These are phyloP conservation scores for Hypoxylon sp. DNA, from an alignment of 2,329 filamentous ascomycete genomes.

Conservation along the genomic window DNA sequence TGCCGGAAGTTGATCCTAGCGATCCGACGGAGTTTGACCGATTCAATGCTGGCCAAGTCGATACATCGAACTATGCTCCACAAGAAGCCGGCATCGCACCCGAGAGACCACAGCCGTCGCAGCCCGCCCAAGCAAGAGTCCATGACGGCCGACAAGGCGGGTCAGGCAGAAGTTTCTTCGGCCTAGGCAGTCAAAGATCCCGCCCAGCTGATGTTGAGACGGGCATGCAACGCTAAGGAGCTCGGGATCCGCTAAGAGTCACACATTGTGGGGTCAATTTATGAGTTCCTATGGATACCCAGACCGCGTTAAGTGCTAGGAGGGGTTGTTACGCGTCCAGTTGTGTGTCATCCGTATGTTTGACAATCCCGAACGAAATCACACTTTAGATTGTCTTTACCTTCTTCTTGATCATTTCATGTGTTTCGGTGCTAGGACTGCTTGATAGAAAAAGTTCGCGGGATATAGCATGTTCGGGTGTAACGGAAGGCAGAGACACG, in stretches of 20 bases:
- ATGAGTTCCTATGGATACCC: background rate
- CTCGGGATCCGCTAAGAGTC: constrained; percentile 34
- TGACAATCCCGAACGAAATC: constrained; percentile 6
- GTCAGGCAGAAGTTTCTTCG: constrained; percentile 50
- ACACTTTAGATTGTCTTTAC: constrained; percentile 18
- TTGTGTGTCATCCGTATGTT: constrained; percentile 13
- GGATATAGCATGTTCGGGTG: constrained; percentile 24
- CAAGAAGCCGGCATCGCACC: constrained; percentile 49
- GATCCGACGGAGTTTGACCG: constrained; percentile 68
- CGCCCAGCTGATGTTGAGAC: constrained; percentile 51
- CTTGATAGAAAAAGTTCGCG: constrained; percentile 12
- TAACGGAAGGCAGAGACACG: constrained; percentile 18
- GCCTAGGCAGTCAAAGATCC: constrained; percentile 54
- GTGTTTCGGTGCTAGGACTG: background rate
- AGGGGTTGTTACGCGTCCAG: constrained; percentile 30
- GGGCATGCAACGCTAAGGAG: constrained; percentile 33
- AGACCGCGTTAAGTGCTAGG: constrained; percentile 39
- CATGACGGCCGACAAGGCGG: constrained; percentile 45
- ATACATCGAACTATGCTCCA: constrained; percentile 39
- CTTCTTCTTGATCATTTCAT: constrained; percentile 7
- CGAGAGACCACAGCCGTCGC: constrained; percentile 35
- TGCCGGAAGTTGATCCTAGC: constrained; percentile 66
- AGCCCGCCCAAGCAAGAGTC: constrained; percentile 48
- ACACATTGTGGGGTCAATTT: constrained; percentile 38
- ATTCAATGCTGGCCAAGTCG: constrained; percentile 39